These are phyloP conservation scores for Paramecium octaurelia DNA, from an alignment of 73 alveolate species.

Conservation along the genomic window DNA sequence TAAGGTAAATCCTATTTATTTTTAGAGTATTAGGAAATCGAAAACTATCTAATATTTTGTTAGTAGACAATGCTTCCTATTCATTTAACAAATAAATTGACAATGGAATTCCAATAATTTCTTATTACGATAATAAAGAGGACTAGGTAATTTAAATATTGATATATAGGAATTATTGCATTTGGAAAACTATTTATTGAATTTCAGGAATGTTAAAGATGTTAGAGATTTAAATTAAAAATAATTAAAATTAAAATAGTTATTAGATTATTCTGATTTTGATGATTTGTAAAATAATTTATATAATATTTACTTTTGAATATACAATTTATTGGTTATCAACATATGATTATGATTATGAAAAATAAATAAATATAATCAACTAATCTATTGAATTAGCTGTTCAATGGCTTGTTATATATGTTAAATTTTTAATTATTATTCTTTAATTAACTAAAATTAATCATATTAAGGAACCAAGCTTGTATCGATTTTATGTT, in stretches of 20 bases:
- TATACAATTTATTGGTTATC: background rate
- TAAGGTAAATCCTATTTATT: slow-evolving; percentile 33
- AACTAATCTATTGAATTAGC: background rate
- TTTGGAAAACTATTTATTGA: slow-evolving; percentile 14
- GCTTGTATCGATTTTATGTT: background rate
- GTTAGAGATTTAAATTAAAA: background rate
- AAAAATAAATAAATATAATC: background rate
- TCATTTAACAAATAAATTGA: slow-evolving; percentile 88
- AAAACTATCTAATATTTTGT: slow-evolving; percentile 76
- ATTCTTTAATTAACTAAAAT: background rate
- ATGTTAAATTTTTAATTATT: background rate
- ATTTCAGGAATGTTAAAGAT: background rate
- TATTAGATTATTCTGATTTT: background rate
- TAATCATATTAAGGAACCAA: background rate
- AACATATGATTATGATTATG: background rate
- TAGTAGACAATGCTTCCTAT: slow-evolving; percentile 92
- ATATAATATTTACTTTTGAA: background rate
- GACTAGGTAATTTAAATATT: background rate
- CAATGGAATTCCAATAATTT: slow-evolving; percentile 65
- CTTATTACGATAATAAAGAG: slow-evolving; percentile 1
- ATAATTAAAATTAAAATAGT: background rate
- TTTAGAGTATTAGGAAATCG: slow-evolving; percentile 82
- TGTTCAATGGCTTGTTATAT: background rate
- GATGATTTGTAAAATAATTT: background rate
- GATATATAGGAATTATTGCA: background rate